Conservation (phyloP, 176 grass and related monocot genomes). For the Cymbopogon citratus region DNA sequence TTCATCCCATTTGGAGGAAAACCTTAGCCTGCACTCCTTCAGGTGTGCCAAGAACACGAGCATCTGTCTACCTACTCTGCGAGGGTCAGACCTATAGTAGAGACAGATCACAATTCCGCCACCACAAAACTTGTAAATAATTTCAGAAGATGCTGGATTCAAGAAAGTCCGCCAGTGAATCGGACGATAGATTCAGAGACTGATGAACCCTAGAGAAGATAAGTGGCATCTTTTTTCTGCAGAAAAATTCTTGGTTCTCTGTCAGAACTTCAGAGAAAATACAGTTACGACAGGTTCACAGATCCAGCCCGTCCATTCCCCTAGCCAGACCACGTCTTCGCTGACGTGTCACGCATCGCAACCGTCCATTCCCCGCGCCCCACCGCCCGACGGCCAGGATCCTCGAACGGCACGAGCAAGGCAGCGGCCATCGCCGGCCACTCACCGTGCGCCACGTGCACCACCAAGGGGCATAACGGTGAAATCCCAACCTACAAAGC, state of each 20-base stretch:
- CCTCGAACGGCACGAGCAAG: background rate
- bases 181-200: background rate
- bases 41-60: background rate
- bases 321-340: too few species aligned
- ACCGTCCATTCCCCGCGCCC: background rate
- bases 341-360: background rate
- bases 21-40: background rate
- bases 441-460: background rate
- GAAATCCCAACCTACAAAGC: background rate
- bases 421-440: background rate
- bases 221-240: background rate
- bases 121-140: background rate
- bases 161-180: background rate
- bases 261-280: too few species aligned
- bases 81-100: too few species aligned
- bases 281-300: too few species aligned
- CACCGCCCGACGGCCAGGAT: background rate
- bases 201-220: background rate
- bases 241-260: background rate
- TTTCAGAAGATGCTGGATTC: background rate
- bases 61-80: background rate
- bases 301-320: too few species aligned
- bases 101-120: too few species aligned
- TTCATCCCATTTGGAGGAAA: background rate
- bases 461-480: background rate